Conservation (phyloP, 371 early-diverging fungal genomes). For the Rhizopus stolonifer region DNA sequence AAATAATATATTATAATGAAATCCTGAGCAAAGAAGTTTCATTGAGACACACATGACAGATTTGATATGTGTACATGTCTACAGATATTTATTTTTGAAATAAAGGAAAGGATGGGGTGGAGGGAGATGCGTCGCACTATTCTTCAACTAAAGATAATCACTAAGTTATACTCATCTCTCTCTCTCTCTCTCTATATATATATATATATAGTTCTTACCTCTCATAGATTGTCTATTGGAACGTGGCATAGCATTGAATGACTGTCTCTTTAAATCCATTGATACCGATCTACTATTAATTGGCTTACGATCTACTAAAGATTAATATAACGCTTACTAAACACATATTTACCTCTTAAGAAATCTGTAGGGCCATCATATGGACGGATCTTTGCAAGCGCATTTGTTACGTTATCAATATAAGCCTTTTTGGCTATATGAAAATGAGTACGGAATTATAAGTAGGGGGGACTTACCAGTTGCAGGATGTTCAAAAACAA, state of each 20-base stretch:
- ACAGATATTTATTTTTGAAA: too few relatives aligned
- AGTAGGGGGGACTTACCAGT: conserved; percentile 44
- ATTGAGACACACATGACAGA: too few relatives aligned
- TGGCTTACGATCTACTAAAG: neutral
- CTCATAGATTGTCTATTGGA: conserved; percentile 26
- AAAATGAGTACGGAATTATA: neutral
- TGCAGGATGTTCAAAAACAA: conserved; percentile 67
- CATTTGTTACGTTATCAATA: conserved; percentile 23
- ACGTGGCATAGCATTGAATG: conserved; percentile 12
- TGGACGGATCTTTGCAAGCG: conserved; percentile 23
- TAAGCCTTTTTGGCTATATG: conserved; percentile 48
- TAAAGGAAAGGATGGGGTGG: too few relatives aligned
- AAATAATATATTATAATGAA: too few relatives aligned
- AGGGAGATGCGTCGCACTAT: too few relatives aligned
- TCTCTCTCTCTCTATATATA: neutral
- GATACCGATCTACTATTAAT: conserved; percentile 22
- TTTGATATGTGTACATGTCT: too few relatives aligned
- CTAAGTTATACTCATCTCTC: too few relatives aligned
- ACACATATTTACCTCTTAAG: neutral
- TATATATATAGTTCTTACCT: conserved; percentile 8
- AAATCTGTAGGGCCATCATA: conserved; percentile 21
- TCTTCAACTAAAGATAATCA: too few relatives aligned
- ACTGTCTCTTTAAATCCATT: conserved; percentile 25
- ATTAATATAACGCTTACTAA: neutral
- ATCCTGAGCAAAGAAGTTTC: too few relatives aligned